Evolutionary conservation across 805 yeast genomes (phyloP), one percentile per base, ranked within the genome.

Genomic region (Wickerhamiella qilinensis): DNA sequence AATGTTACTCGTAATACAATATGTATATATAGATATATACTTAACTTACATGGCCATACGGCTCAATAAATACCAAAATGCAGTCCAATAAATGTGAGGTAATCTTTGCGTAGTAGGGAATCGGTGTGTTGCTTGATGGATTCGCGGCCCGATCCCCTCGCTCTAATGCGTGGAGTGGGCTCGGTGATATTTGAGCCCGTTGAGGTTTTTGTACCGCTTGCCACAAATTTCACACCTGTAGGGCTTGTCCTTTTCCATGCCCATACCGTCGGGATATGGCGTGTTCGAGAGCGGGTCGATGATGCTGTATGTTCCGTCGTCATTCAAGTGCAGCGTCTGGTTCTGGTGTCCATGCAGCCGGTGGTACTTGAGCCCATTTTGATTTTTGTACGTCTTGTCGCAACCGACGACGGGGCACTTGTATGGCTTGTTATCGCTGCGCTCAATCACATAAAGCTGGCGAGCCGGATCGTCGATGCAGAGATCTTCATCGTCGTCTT

Each of bases 121-220:
- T n/a, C n/a, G n/a, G n/a, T n/a, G n/a, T n/a, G n/a, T n/a, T n/a
- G n/a, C n/a, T n/a, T n/a, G n/a, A n/a, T n/a, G n/a, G n/a, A n/a
- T n/a, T n/a, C n/a, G n/a, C n/a, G n/a, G n/a, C n/a, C n/a, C n/a
- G n/a, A n/a, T n/a, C n/a, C n/a, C n/a, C n/a, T n/a, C n/a, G n/a
- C n/a, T n/a, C n/a, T n/a, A 86, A 65, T 88, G 97, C 32, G 97
- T 88, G n/a, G 96, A 77, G 61, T 91, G 98, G 18, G 95, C 97
- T 51, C 96, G 73, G 60, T 91, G 98, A 59, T 91, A 91, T 61
- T 91, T 91, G 59, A 91, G 68, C 20, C 98, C 98, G 58, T 91
- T 91, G 53, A 91, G 65, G 55, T 91, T 91, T 68, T 91, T 91
- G 64, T 91, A 91, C 41, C 98, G 67, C 62, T 88, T 91, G 42